Evolutionary conservation across 345 rosid species (phyloP).

Genomic region (Odontarrhena argentea): DNA sequence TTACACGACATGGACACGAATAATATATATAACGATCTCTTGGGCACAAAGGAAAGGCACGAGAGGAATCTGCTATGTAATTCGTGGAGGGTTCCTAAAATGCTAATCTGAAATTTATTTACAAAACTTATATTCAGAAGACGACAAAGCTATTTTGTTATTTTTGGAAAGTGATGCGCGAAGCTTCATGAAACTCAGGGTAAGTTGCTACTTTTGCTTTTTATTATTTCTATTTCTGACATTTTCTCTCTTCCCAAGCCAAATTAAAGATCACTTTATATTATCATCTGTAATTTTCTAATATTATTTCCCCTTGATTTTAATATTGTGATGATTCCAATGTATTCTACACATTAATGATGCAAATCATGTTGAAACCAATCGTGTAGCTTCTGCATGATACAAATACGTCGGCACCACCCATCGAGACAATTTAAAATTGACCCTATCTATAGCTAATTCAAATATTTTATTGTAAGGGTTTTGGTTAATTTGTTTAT

Average conservation of each 20-base stretch:
- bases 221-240: slow-evolving; percentile 35
- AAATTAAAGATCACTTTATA: slow-evolving; percentile 9
- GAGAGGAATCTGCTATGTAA: slow-evolving; percentile 36
- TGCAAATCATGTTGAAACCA: slow-evolving; percentile 19
- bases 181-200: slow-evolving; percentile 40
- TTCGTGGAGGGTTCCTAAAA: slow-evolving; percentile 27
- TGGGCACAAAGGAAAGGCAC: slow-evolving; percentile 36
- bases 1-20: slow-evolving; percentile 12
- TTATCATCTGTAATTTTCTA: slow-evolving; percentile 3
- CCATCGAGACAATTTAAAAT: neutral
- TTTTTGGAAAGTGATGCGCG: slow-evolving; percentile 40
- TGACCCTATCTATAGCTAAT: neutral
- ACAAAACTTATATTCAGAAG: slow-evolving; percentile 8
- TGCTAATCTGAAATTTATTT: slow-evolving; percentile 22
- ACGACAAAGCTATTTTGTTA: slow-evolving; percentile 37
- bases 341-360: neutral
- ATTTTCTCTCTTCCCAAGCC: slow-evolving; percentile 32
- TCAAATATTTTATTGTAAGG: neutral
- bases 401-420: slow-evolving; percentile 21
- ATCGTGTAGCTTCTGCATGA: slow-evolving; percentile 3
- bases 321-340: neutral
- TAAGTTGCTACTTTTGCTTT: slow-evolving; percentile 39
- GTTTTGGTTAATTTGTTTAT: neutral
- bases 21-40: slow-evolving; percentile 21
- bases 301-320: neutral